Evolutionary conservation across 2,329 filamentous ascomycete species (phyloP).

Genomic region (Xylariaceae sp.): DNA sequence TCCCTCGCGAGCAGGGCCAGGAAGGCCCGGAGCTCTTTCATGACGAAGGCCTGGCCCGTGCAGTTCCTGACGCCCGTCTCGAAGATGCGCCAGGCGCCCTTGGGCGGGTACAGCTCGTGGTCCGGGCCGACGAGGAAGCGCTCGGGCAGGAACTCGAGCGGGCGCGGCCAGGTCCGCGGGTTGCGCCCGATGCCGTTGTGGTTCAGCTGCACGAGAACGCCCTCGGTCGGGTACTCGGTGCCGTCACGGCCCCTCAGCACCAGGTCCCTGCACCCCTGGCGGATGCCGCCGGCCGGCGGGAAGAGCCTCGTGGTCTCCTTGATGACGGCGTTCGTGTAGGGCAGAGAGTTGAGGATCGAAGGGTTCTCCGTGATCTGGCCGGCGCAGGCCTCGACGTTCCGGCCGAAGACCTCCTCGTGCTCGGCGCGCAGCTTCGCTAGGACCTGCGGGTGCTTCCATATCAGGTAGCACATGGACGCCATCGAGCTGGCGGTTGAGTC

Average conservation of each 20-base stretch:
- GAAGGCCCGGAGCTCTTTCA: conserved; percentile 26
- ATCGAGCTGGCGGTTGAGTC: conserved; percentile 35
- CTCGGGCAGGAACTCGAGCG: conserved; percentile 43
- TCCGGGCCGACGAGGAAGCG: conserved; percentile 37
- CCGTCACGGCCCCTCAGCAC: conserved; percentile 40
- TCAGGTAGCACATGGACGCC: conserved; percentile 26
- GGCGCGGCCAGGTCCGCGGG: conserved; percentile 37
- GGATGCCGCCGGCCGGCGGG: conserved; percentile 43
- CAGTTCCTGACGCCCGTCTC: conserved; percentile 50
- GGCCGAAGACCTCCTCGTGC: conserved; percentile 46
- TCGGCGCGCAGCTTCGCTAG: conserved; percentile 35
- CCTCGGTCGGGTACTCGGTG: conserved; percentile 40
- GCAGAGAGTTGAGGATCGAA: conserved; percentile 44
- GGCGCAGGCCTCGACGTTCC: conserved; percentile 35
- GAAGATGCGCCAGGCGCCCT: conserved; percentile 51
- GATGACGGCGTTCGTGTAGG: conserved; percentile 49
- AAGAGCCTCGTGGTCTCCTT: conserved; percentile 51
- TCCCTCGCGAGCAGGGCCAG: conserved; percentile 24
- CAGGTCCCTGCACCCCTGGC: conserved; percentile 33
- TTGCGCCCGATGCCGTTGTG: conserved; percentile 35
- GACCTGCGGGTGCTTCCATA: conserved; percentile 28
- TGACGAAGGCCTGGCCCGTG: conserved; percentile 43
- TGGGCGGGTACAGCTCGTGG: conserved; percentile 31
- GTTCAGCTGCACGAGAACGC: conserved; percentile 38
- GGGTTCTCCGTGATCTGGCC: conserved; percentile 37